Evolutionary conservation across 2,329 filamentous ascomycete species (phyloP), one percentile per base, ranked within the genome.

Genomic region (Blastomyces percursus): DNA sequence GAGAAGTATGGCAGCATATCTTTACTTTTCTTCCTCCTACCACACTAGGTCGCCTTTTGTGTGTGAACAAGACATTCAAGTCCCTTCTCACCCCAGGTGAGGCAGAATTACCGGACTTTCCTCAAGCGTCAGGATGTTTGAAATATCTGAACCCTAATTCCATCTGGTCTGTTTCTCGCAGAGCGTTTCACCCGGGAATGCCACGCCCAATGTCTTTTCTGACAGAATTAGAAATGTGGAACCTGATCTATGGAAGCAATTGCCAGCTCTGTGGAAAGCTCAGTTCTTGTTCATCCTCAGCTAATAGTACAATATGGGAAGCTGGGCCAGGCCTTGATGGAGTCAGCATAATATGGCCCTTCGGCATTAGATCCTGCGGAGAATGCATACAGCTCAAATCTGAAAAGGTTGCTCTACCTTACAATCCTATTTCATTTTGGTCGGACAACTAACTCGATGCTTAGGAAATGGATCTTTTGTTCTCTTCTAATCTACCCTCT

Each of bases 191-290:
- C 76, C 84, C 84, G 32, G 81, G 82, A 67, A 84, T 91, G 78
- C 90, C 90, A 56, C 80, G 81, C 62, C 89, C 89, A 35, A 78
- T 93, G 59, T 76, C 78, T 60, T 81, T 80, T 63, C 83, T 82
- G 71, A 83, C 83, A 51, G 90, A 94, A 73, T 77, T 89, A 66
- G 83, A 87, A 51, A 92, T 92, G 88, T 91, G 90, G 83, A 83
- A 82, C 69, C 77, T 94, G 59, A 79, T 85, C 44, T 86, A 84
- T 72, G 82, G 83, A 57, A 77, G 71, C 38, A 75, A 71, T 61
- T 95, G 90, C 73, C 86, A 92, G 70, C 84, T 86, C 67, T 94
- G 90, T 74, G 77, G 75, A 61, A 83, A 78, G 69, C 65, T 61
- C 63, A 65, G 64, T 57, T 65, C 65, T 64, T 57, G 62, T 63